Evolutionary conservation across 176 grass and related monocot species (phyloP).

Genomic region (Oryza coarctata): DNA sequence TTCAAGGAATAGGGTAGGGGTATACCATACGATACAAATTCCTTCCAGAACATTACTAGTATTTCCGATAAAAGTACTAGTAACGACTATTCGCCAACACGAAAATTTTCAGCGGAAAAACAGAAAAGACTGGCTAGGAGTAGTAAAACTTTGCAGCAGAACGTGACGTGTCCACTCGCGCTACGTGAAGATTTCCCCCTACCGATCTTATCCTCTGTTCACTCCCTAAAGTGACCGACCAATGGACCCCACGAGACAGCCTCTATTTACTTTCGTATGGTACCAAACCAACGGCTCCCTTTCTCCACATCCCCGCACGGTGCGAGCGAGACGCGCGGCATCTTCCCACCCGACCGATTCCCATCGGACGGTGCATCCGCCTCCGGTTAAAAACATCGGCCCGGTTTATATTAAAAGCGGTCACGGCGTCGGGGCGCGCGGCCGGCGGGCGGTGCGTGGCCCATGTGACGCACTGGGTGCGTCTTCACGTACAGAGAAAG

Average conservation of each 20-base stretch:
- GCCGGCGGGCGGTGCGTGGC: background rate
- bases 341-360: background rate
- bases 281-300: background rate
- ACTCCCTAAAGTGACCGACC: background rate
- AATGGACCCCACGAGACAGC: background rate
- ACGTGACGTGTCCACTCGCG: background rate
- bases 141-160: background rate
- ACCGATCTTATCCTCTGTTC: background rate
- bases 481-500: background rate
- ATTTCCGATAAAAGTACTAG: no score
- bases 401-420: background rate
- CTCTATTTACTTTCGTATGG: no score
- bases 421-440: background rate
- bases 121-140: no score
- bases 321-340: no score
- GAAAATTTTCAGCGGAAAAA: no score
- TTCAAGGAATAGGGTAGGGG: no score
- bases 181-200: background rate
- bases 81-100: no score
- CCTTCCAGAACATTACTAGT: no score
- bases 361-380: background rate
- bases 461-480: background rate
- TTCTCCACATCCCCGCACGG: background rate
- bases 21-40: no score
- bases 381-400: background rate